A percentile compares a stretch with the other conserved stretches of the same genome.
phyloP scores from a whole-genome alignment of 169 alveolate genomes.

The Eimeria sp. region DNA sequence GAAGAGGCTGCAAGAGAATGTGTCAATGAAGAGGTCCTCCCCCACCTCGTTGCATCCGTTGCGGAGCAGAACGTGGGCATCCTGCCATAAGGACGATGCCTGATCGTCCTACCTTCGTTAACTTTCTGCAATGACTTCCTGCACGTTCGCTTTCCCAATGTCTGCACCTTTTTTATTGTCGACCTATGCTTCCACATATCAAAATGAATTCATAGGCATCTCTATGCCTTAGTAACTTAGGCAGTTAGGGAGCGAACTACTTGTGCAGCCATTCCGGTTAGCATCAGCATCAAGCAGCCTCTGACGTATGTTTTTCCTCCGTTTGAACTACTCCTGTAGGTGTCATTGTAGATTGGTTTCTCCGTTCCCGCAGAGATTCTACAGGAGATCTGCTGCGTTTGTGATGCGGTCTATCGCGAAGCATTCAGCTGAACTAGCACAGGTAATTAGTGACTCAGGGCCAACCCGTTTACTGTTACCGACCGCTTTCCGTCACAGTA shows the following conservation, averaged over 20 bases:
- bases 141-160: not conserved
- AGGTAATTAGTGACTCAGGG: constrained; percentile 76
- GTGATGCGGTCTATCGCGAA: constrained; percentile 97
- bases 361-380: constrained; percentile 87
- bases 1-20: constrained; percentile 97
- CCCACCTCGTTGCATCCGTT: constrained; percentile 94
- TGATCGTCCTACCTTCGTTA: not conserved
- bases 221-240: not conserved
- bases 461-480: no score
- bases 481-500: no score
- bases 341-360: not conserved
- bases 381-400: constrained; percentile 97
- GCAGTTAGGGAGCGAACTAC: not conserved
- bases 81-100: not conserved
- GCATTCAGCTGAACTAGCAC: constrained; percentile 96
- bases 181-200: not conserved
- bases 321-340: not conserved
- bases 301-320: no score
- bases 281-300: not conserved
- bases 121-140: not conserved
- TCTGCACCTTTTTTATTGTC: not conserved
- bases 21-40: constrained; percentile 95
- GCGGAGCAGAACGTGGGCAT: constrained; percentile 92
- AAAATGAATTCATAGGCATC: not conserved
- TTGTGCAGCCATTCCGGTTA: not conserved